Percentiles rank a stretch among this genome's conserved stretches.
Evolutionary conservation across 345 rosid genomes (phyloP).

Genomic region (Lepidium aucheri): DNA sequence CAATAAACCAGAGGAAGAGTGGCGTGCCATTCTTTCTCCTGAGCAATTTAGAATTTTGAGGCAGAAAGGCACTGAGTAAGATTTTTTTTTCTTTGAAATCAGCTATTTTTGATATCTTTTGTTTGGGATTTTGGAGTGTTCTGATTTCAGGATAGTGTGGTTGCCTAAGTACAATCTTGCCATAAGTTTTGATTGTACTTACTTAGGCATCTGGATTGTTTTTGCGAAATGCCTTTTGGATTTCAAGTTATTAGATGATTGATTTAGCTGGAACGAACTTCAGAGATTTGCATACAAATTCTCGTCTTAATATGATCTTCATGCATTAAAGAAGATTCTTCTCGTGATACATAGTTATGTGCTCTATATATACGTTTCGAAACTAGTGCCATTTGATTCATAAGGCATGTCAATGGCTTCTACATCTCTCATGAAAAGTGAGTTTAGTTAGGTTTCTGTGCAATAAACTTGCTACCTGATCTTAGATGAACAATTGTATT

Average conservation of each 20-base stretch:
- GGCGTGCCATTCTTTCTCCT: slow-evolving; percentile 81
- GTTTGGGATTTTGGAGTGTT: background rate
- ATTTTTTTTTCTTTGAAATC: no score
- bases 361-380: background rate
- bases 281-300: background rate
- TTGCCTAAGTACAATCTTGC: no score
- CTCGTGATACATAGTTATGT: background rate
- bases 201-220: background rate
- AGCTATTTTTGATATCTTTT: background rate
- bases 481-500: background rate
- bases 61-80: slow-evolving; percentile 87
- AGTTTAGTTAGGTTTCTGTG: background rate
- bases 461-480: background rate
- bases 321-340: background rate
- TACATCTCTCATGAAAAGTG: background rate
- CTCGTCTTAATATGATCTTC: background rate
- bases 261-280: background rate
- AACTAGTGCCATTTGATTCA: background rate
- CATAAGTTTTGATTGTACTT: background rate
- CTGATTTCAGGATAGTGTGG: background rate
- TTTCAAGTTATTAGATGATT: background rate
- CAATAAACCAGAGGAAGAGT: slow-evolving; percentile 79
- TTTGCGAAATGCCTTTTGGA: background rate
- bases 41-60: slow-evolving; percentile 78
- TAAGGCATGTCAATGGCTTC: background rate